phyloP scores from a whole-genome alignment of 2,329 filamentous ascomycete species.

The Penicillium sp. region DNA sequence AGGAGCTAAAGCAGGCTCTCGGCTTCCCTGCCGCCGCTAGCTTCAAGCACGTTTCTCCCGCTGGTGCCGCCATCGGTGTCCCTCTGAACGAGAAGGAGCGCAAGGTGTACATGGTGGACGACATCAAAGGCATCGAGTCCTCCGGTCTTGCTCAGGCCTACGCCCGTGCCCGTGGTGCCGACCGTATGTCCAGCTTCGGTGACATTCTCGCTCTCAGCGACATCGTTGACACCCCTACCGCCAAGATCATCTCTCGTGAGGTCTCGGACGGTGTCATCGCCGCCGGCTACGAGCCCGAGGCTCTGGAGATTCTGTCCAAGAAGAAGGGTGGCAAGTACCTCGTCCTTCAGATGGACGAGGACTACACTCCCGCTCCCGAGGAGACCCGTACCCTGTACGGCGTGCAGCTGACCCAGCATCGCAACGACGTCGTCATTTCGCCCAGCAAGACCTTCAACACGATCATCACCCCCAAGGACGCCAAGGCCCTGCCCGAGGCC shows the following conservation, averaged over 20 bases:
- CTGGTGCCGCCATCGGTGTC: slow-evolving; percentile 88
- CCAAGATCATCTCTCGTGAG: slow-evolving; percentile 96
- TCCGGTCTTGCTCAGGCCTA: slow-evolving; percentile 91
- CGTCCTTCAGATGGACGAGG: slow-evolving; percentile 87
- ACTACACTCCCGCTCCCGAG: slow-evolving; percentile 67
- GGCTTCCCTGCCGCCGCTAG: slow-evolving; percentile 86
- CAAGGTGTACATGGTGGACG: slow-evolving; percentile 98
- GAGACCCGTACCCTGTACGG: slow-evolving; percentile 89
- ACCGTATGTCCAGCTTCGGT: slow-evolving; percentile 98
- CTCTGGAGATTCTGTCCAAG: slow-evolving; percentile 86
- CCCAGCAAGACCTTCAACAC: slow-evolving; percentile 75
- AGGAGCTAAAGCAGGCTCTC: slow-evolving; percentile 87
- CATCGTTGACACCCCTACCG: slow-evolving; percentile 83
- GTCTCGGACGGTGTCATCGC: slow-evolving; percentile 97
- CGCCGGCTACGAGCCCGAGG: slow-evolving; percentile 76
- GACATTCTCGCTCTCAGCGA: slow-evolving; percentile 93
- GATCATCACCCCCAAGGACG: slow-evolving; percentile 81
- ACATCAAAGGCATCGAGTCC: slow-evolving; percentile 81
- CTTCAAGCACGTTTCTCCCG: slow-evolving; percentile 98
- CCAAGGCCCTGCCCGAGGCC: slow-evolving; percentile 65
- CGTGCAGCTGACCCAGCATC: slow-evolving; percentile 79
- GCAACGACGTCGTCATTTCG: slow-evolving; percentile 84
- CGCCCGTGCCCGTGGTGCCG: slow-evolving; percentile 87
- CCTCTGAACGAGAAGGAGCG: slow-evolving; percentile 81
- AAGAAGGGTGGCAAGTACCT: slow-evolving; percentile 99